Percentiles rank a stretch among this genome's conserved stretches.
These are phyloP conservation scores for Astragalus membranaceus DNA, from an alignment of 306 rosid genomes.

Conservation along the genomic window DNA sequence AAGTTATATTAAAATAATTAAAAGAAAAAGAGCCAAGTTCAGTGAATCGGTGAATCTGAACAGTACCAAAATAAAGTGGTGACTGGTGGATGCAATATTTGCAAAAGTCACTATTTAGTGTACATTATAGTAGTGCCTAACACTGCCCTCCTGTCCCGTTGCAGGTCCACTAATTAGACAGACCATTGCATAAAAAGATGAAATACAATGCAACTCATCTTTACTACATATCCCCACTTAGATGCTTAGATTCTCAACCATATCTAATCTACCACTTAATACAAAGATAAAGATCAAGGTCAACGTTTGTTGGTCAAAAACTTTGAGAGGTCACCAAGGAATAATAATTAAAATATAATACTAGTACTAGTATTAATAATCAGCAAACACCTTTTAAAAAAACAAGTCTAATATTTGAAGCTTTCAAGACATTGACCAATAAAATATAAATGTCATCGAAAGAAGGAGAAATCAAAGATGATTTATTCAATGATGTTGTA, in stretches of 20 bases:
- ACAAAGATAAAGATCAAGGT: slow-evolving; percentile 34
- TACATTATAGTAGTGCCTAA: slow-evolving; percentile 13
- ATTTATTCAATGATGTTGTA: slow-evolving; percentile 25
- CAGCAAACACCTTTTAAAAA: slow-evolving; percentile 35
- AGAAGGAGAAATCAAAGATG: slow-evolving; percentile 40
- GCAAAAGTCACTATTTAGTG: slow-evolving; percentile 35
- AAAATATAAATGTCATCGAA: slow-evolving; percentile 32
- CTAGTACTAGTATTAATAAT: slow-evolving; percentile 1
- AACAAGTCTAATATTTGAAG: slow-evolving; percentile 39
- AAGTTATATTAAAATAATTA: not conserved
- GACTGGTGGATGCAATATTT: slow-evolving; percentile 35
- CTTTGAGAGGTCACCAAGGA: slow-evolving; percentile 29
- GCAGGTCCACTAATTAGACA: slow-evolving; percentile 53
- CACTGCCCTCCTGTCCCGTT: slow-evolving; percentile 43
- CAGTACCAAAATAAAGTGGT: slow-evolving; percentile 28
- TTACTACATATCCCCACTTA: slow-evolving; percentile 34
- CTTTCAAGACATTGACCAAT: slow-evolving; percentile 32
- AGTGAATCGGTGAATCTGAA: slow-evolving; percentile 29
- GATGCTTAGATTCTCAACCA: slow-evolving; percentile 33
- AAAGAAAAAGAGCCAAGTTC: slow-evolving; percentile 23
- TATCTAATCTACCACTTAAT: slow-evolving; percentile 35
- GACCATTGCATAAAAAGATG: slow-evolving; percentile 70
- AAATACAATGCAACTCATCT: slow-evolving; percentile 47
- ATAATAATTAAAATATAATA: not conserved
- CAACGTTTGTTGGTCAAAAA: slow-evolving; percentile 50